phyloP scores from a whole-genome alignment of 1,139 yeast genomes.

The Tardiomyces blankii region DNA sequence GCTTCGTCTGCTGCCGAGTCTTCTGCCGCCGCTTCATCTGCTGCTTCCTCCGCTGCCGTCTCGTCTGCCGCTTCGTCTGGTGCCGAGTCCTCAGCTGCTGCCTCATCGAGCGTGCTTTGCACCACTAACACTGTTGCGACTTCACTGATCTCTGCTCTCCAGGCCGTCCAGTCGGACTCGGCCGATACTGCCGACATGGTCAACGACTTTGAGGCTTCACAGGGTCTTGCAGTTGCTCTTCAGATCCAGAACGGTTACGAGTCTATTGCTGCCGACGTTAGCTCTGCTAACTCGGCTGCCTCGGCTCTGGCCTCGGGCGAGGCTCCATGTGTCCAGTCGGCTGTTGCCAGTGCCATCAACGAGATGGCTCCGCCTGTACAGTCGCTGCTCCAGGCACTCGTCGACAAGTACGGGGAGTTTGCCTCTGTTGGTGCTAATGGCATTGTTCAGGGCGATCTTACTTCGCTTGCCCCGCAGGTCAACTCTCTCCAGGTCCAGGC shows the following conservation, averaged over 20 bases:
- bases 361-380: background rate
- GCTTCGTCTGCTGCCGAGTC: background rate
- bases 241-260: background rate
- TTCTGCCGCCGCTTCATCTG: conserved; percentile 1
- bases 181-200: background rate
- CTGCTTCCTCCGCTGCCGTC: background rate
- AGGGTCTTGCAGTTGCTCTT: background rate
- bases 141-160: background rate
- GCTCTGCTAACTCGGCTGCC: background rate
- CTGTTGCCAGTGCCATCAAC: background rate
- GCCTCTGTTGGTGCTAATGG: background rate
- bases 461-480: background rate
- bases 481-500: background rate
- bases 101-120: background rate
- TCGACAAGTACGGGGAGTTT: background rate
- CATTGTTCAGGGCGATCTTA: background rate
- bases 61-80: background rate
- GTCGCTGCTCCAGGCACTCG: background rate
- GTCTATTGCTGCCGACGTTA: background rate
- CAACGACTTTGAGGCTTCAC: background rate
- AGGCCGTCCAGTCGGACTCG: background rate
- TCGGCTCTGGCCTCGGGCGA: background rate
- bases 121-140: background rate
- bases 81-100: background rate
- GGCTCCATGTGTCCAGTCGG: background rate